These are phyloP conservation scores for Zostera marina DNA, from an alignment of 116 monocot genomes.

Conservation along the genomic window DNA sequence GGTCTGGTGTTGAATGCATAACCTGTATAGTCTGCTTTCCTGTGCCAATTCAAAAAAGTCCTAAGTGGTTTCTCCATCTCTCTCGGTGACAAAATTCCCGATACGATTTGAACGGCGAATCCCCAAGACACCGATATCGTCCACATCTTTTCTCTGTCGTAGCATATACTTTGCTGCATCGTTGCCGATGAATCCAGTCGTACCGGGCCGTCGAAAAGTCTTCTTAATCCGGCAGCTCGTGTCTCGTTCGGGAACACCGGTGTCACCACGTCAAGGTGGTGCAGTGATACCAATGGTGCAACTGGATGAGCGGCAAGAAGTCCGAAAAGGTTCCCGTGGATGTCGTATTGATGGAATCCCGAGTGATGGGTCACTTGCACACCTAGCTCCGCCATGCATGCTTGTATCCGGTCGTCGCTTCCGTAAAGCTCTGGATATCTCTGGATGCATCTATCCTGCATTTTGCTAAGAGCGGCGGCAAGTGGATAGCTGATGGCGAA, in stretches of 20 bases:
- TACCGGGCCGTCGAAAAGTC: conserved; percentile 54
- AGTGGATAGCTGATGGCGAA: conserved; percentile 84
- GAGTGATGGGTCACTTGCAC: conserved; percentile 61
- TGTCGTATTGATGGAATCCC: conserved; percentile 94
- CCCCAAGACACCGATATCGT: conserved; percentile 89
- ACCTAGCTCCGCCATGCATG: conserved; percentile 94
- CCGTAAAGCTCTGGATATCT: conserved; percentile 86
- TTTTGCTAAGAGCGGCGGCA: conserved; percentile 7
- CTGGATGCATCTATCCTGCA: conserved; percentile 48
- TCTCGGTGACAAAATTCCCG: conserved; percentile 62
- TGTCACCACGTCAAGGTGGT: conserved; percentile 79
- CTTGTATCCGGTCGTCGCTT: conserved; percentile 89
- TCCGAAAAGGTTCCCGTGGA: conserved; percentile 73
- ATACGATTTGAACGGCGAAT: conserved; percentile 53
- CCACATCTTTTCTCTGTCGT: conserved; percentile 33
- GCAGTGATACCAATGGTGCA: conserved; percentile 59
- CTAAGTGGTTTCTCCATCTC: conserved; percentile 88
- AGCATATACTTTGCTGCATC: conserved; percentile 94
- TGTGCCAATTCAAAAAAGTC: conserved; percentile 83
- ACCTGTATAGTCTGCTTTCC: neutral
- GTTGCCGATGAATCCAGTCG: conserved; percentile 48
- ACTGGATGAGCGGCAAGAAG: conserved; percentile 83
- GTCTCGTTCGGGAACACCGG: conserved; percentile 42
- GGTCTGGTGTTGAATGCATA: conserved; percentile 48
- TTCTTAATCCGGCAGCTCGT: conserved; percentile 18